Percentiles rank a stretch among this genome's conserved stretches.
These are phyloP conservation scores for Globisporangium cystogenes DNA, from an alignment of 352 stramenopile genomes.

Conservation along the genomic window DNA sequence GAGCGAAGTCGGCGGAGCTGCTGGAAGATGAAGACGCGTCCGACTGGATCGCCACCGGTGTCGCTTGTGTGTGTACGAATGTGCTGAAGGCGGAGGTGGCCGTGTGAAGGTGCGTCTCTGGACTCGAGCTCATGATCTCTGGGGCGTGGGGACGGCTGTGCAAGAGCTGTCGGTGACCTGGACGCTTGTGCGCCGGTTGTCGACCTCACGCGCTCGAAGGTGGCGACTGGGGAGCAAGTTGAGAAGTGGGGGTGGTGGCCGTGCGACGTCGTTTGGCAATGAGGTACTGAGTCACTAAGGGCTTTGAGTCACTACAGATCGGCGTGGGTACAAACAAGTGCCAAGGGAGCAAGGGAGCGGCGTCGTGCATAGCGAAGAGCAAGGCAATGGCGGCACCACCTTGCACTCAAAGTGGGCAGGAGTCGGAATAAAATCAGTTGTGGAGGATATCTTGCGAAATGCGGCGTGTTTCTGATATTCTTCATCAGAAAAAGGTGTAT, in stretches of 20 bases:
- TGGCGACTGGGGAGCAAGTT: neutral
- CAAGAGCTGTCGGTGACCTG: too few species aligned
- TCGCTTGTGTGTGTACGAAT: neutral
- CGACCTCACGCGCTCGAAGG: neutral
- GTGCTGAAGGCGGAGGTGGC: neutral
- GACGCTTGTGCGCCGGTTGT: neutral
- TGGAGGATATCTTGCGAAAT: too few species aligned
- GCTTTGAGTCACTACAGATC: too few species aligned
- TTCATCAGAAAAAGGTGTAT: too few species aligned
- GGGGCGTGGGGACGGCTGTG: neutral
- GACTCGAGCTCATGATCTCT: neutral
- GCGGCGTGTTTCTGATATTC: too few species aligned
- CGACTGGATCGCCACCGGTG: neutral
- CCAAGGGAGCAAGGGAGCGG: too few species aligned
- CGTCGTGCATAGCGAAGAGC: too few species aligned
- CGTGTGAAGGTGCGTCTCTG: neutral
- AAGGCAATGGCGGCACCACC: too few species aligned
- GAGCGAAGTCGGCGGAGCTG: neutral
- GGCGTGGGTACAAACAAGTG: constrained; percentile 5
- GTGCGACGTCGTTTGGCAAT: too few species aligned
- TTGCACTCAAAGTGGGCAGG: too few species aligned
- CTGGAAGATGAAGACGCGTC: neutral
- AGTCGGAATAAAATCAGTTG: too few species aligned
- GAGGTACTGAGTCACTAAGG: constrained; percentile 2
- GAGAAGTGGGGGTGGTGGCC: neutral